Evolutionary conservation across 306 rosid genomes (phyloP).

Genomic region (Canavalia gladiata): DNA sequence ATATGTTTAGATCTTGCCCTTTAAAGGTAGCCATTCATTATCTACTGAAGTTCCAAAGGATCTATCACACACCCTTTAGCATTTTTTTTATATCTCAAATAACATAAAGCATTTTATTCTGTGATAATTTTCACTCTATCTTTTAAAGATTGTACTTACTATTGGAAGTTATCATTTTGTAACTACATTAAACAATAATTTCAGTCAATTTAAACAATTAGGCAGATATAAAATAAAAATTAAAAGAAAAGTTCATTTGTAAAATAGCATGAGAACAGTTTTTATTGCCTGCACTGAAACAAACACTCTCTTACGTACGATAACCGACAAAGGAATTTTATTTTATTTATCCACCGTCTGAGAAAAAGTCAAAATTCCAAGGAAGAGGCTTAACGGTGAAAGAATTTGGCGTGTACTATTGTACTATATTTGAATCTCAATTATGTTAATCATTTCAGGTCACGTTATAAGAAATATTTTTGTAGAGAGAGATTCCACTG

Average conservation of each 20-base stretch:
- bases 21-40: constrained; percentile 29
- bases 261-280: background rate
- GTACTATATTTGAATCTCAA: background rate
- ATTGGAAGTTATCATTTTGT: too few relatives aligned
- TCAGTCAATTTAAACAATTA: too few relatives aligned
- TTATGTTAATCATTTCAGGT: background rate
- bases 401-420: background rate
- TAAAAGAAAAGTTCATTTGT: background rate
- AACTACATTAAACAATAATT: too few relatives aligned
- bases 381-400: background rate
- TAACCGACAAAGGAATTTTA: too few relatives aligned
- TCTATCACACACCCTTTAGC: constrained; percentile 35
- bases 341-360: background rate
- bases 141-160: too few relatives aligned
- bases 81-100: background rate
- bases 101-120: too few relatives aligned
- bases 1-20: constrained; percentile 46
- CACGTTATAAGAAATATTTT: background rate
- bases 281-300: background rate
- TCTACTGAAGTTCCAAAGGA: constrained; percentile 32
- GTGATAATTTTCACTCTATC: too few relatives aligned
- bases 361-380: background rate
- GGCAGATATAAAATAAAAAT: too few relatives aligned
- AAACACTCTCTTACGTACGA: background rate
- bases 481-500: background rate